These are phyloP conservation scores for Globisporangium okanoganense DNA, from an alignment of 352 stramenopile genomes.

Conservation along the genomic window DNA sequence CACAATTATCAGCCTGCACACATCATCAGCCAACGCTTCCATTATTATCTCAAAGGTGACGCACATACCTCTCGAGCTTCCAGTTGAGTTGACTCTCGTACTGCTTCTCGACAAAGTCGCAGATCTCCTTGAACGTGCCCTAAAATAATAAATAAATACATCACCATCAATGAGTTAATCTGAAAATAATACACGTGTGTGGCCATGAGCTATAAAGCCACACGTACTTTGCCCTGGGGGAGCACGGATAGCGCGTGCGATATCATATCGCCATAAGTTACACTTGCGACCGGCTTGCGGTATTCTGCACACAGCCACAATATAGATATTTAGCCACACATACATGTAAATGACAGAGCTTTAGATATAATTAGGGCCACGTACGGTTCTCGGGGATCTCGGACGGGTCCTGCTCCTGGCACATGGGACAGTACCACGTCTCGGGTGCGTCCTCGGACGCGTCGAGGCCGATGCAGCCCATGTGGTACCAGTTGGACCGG, in stretches of 20 bases:
- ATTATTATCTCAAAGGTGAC: not conserved
- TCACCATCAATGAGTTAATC: not conserved
- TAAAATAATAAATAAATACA: conserved; percentile 9
- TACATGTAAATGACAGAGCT: too few species aligned
- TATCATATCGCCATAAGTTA: conserved; percentile 90
- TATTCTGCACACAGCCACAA: conserved; percentile 47
- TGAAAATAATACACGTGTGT: not conserved
- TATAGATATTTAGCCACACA: not conserved
- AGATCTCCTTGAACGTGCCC: conserved; percentile 89
- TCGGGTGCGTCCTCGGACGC: conserved; percentile 44
- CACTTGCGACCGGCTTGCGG: conserved; percentile 71
- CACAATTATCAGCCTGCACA: conserved; percentile 5
- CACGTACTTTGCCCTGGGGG: conserved; percentile 56
- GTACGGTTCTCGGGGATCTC: conserved; percentile 73
- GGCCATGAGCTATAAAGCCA: not conserved
- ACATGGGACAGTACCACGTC: conserved; percentile 75
- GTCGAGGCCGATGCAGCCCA: conserved; percentile 64
- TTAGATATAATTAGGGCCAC: conserved; percentile 11
- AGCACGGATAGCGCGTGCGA: conserved; percentile 70
- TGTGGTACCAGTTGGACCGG: conserved; percentile 84
- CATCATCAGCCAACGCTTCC: not conserved
- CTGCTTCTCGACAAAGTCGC: conserved; percentile 81
- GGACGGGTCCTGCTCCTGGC: conserved; percentile 41
- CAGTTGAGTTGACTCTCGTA: conserved; percentile 89
- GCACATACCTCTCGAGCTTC: conserved; percentile 80